Conservation (phyloP, 2,329 filamentous ascomycete species). For the Stemphylium lycopersici region DNA sequence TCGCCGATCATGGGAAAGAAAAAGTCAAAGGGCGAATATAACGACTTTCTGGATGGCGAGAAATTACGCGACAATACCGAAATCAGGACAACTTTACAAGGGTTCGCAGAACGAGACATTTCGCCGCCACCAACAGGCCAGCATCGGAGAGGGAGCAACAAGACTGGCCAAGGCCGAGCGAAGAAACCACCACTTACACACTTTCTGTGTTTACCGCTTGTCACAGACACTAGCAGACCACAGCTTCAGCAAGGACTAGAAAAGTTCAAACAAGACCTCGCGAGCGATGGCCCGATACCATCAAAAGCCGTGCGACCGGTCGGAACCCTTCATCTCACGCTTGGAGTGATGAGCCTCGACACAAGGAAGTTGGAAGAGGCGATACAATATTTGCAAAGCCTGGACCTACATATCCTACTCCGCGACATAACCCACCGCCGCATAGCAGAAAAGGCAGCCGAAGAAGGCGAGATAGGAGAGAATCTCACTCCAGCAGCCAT, state of each 20-base stretch:
- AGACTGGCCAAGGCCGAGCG: conserved; percentile 16
- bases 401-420: conserved; percentile 51
- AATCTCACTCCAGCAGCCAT: conserved; percentile 33
- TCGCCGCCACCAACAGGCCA: conserved; percentile 19
- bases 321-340: conserved; percentile 82
- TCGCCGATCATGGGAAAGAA: conserved; percentile 39
- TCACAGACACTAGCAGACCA: conserved; percentile 64
- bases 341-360: conserved; percentile 81
- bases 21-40: conserved; percentile 36
- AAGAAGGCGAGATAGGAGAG: conserved; percentile 37
- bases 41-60: conserved; percentile 45
- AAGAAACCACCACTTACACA: conserved; percentile 66
- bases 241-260: conserved; percentile 70
- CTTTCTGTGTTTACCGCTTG: conserved; percentile 77
- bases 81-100: conserved; percentile 32
- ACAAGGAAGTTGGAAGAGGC: conserved; percentile 58
- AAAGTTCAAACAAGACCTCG: conserved; percentile 63
- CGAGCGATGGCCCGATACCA: conserved; percentile 56
- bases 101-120: conserved; percentile 12
- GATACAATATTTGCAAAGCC: conserved; percentile 42
- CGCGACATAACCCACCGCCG: conserved; percentile 23
- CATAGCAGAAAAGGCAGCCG: conserved; percentile 20
- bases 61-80: conserved; percentile 37
- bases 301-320: conserved; percentile 73
- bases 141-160: conserved; percentile 16